Evolutionary conservation across 2,329 filamentous ascomycete genomes (phyloP), one percentile per base, ranked within the genome.

Genomic region (Neobulgaria alba): DNA sequence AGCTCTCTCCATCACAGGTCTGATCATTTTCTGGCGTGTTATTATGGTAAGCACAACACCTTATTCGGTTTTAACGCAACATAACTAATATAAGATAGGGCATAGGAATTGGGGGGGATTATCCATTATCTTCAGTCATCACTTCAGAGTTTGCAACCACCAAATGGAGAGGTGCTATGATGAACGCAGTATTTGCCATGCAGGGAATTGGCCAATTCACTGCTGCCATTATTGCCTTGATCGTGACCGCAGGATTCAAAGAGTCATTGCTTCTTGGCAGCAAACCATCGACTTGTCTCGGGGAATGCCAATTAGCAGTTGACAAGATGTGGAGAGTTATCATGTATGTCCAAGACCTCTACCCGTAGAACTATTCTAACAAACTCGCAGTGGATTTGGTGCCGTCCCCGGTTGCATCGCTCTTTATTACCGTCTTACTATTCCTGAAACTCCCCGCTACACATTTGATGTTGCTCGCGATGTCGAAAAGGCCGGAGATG

Each of bases 301-400:
- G 74, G 18, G 73, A 69, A 42, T 87, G 82, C 57, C 66, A 68
- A 36, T 54, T 77, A n/a, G 79, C 81, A 5, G 82, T 89, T 4
- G 85, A 92, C 67, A 88, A 87, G 71, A 89, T 89, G 82, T 92
- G 85, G 85, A 75, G 85, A 51, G 71, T 79, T 12, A 72, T 92
- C 40, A 85, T 92, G 42, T 45, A 45, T 38, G 38, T 37, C 16
- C n/a, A n/a, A n/a, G n/a, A n/a, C n/a, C n/a, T n/a, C n/a, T 7
- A 26, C 12, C 12, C 7, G 12, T 7, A 15, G 18, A 35, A 35
- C 17, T 35, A 4, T 3, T 3, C n/a, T n/a, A 35, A 41, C 36
- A 35, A 8, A 8, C 26, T 10, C 30, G n/a, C 26, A 46, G 38
- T 56, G 85, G 85, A 10, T 84, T 89, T 55, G 85, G 85, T 51